Conservation (phyloP, 768 basidiomycete genomes). For the Termitomyces sp. region DNA sequence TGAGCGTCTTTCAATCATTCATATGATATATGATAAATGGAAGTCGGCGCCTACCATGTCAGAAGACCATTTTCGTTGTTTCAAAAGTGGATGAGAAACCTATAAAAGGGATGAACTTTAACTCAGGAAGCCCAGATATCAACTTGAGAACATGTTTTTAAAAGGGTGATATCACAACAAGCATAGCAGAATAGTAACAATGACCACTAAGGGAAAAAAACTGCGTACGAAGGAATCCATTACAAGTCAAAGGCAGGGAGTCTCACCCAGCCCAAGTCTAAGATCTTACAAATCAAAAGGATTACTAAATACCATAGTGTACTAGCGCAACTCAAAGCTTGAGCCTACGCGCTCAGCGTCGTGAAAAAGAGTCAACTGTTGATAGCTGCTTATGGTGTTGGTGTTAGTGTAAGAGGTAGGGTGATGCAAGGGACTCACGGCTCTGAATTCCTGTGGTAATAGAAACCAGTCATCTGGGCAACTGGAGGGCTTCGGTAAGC, state of each 20-base stretch:
- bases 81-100: too few relatives aligned
- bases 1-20: not conserved
- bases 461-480: constrained; percentile 85
- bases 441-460: constrained; percentile 90
- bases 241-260: constrained; percentile 11
- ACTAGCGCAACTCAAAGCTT: constrained; percentile 83
- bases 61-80: too few relatives aligned
- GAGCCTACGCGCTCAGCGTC: constrained; percentile 68
- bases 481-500: constrained; percentile 43
- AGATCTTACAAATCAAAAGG: constrained; percentile 8
- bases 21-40: not conserved
- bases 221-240: constrained; percentile 7
- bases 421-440: constrained; percentile 51
- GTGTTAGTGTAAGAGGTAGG: constrained; percentile 1
- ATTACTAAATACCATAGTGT: constrained; percentile 12
- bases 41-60: not conserved
- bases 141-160: not conserved
- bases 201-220: constrained; percentile 5
- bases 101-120: too few relatives aligned
- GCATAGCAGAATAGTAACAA: constrained; percentile 6
- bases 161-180: constrained; percentile 3
- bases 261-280: constrained; percentile 7
- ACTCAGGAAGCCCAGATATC: not conserved
- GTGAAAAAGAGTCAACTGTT: constrained; percentile 80
- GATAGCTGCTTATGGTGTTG: constrained; percentile 45